Evolutionary conservation across 164 flowering plant genomes (phyloP).

Genomic region (Cinnamomum chago): DNA sequence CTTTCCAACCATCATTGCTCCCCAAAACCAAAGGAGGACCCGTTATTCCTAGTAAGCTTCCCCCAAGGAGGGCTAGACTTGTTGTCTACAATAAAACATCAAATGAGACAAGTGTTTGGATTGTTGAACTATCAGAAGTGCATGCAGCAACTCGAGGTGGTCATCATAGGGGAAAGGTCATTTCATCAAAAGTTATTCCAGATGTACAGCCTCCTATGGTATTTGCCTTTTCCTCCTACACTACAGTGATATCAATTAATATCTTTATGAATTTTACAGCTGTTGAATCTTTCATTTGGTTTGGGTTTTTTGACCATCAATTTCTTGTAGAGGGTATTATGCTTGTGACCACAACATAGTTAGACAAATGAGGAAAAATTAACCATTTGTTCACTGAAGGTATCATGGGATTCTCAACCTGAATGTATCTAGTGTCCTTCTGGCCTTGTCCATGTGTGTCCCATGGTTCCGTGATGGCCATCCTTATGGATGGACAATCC

Average conservation of each 20-base stretch:
- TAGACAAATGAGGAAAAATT: neutral
- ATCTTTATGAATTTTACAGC: neutral
- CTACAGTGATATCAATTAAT: neutral
- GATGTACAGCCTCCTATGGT: conserved; percentile 98
- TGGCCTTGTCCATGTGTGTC: neutral
- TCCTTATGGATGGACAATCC: too few species aligned
- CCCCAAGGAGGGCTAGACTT: conserved; percentile 82
- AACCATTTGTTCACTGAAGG: neutral
- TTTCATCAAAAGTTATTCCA: conserved; percentile 69
- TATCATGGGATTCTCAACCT: neutral
- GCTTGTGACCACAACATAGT: neutral
- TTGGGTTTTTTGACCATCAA: neutral
- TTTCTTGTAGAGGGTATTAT: neutral
- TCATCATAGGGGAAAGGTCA: conserved; percentile 88
- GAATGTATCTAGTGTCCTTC: neutral
- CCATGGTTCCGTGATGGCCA: neutral
- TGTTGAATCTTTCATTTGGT: neutral
- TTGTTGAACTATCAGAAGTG: conserved; percentile 78
- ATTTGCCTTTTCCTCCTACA: conserved; percentile 9
- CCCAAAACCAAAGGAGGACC: conserved; percentile 85
- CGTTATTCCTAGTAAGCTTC: conserved; percentile 72
- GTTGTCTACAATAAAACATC: conserved; percentile 75
- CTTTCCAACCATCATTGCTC: conserved; percentile 85
- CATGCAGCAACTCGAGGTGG: conserved; percentile 96
- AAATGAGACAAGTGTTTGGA: conserved; percentile 82